A percentile compares a stretch with the other conserved stretches of the same genome.
Conservation (phyloP, 169 alveolate species). For the Pseudocohnilembus persalinus region DNA sequence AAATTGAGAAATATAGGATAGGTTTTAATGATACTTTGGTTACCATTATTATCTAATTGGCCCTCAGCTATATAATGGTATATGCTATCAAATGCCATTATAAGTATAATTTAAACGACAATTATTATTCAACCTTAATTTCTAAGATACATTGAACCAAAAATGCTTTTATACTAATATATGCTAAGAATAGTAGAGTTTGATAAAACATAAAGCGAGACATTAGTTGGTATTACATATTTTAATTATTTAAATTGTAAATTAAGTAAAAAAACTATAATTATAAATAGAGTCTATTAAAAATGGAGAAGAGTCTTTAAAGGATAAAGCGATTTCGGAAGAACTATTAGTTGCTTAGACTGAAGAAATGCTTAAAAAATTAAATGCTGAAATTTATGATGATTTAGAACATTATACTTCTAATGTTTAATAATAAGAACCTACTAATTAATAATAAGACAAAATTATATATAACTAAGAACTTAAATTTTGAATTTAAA, state of each 20-base stretch:
- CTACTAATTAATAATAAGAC: too few species aligned
- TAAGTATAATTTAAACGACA: constrained; percentile 28
- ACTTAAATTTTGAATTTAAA: neutral
- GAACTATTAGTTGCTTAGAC: constrained; percentile 27
- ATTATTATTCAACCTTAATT: constrained; percentile 30
- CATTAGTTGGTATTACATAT: constrained; percentile 13
- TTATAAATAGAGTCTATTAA: constrained; percentile 22
- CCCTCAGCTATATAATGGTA: constrained; percentile 43
- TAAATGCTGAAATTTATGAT: constrained; percentile 34
- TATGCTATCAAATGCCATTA: constrained; percentile 33
- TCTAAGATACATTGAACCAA: constrained; percentile 34
- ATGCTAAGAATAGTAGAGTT: constrained; percentile 33
- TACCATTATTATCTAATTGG: constrained; percentile 43
- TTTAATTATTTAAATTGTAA: neutral
- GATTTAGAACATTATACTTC: too few species aligned
- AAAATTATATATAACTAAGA: neutral
- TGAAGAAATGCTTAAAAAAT: constrained; percentile 21
- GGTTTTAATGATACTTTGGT: constrained; percentile 38
- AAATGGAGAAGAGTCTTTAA: constrained; percentile 37
- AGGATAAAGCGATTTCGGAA: constrained; percentile 39
- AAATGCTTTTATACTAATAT: constrained; percentile 38
- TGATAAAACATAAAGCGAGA: constrained; percentile 31
- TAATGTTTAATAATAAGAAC: neutral
- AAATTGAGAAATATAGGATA: constrained; percentile 38
- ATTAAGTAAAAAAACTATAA: neutral